Conservation (phyloP, 108 stramenopile genomes). For the Cyclotella cryptica region DNA sequence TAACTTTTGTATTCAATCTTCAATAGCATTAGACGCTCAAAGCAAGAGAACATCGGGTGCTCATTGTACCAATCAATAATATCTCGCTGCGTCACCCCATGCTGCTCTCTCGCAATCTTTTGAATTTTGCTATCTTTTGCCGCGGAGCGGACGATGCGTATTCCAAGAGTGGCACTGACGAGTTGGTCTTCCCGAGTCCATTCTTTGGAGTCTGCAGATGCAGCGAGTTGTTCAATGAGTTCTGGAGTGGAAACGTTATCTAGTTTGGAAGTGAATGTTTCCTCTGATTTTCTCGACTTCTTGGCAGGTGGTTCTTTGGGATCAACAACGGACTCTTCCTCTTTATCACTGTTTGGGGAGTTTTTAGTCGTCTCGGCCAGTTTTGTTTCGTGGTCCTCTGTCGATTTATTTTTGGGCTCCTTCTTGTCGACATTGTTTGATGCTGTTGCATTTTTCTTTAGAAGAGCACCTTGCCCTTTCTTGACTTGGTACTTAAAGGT, state of each 20-base stretch:
- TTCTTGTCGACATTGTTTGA: neutral
- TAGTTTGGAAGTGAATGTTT: constrained; percentile 4
- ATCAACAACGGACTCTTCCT: neutral
- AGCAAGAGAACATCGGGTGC: neutral
- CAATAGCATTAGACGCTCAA: constrained; percentile 10
- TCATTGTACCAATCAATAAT: constrained; percentile 24
- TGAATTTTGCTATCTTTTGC: constrained; percentile 10
- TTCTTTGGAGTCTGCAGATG: constrained; percentile 10
- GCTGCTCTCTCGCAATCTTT: constrained; percentile 6
- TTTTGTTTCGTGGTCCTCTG: neutral
- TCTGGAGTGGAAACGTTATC: constrained; percentile 10
- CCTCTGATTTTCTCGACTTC: constrained; percentile 16
- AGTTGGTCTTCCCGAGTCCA: constrained; percentile 15
- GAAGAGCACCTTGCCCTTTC: neutral
- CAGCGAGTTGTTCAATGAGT: constrained; percentile 2
- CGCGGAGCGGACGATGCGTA: constrained; percentile 8
- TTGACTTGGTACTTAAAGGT: neutral
- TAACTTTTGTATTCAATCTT: constrained; percentile 27
- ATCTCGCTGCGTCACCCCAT: constrained; percentile 16
- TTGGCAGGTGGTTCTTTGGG: constrained; percentile 12
- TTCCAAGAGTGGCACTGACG: constrained; percentile 15
- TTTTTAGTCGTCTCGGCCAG: neutral
- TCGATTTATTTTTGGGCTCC: neutral
- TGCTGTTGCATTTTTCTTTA: neutral
- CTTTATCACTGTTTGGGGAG: neutral